Evolutionary conservation across 1,139 yeast species (phyloP).

Genomic region (Kluyveromyces sp.): DNA sequence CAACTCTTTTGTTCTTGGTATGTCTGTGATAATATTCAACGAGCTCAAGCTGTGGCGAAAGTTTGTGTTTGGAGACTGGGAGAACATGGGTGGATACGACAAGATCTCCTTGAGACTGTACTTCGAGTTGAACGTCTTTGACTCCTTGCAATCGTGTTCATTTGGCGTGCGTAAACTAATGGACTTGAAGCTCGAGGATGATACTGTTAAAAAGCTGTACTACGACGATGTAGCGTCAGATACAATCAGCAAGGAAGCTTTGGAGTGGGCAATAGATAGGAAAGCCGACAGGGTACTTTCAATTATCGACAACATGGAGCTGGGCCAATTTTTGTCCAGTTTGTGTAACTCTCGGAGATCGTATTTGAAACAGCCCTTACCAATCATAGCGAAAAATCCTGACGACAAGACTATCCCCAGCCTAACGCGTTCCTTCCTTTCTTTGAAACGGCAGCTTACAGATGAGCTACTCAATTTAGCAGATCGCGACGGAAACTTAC

Average conservation of each 20-base stretch:
- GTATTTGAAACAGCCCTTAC: slow-evolving; percentile 2
- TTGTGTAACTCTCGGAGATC: slow-evolving; percentile 21
- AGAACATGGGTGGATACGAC: slow-evolving; percentile 29
- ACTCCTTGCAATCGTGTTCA: slow-evolving; percentile 47
- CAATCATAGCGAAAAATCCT: slow-evolving; percentile 7
- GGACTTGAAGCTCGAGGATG: slow-evolving; percentile 25
- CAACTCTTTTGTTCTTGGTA: slow-evolving; percentile 48
- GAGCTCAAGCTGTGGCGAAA: slow-evolving; percentile 48
- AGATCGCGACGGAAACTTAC: slow-evolving; percentile 1
- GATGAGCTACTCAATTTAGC: slow-evolving; percentile 16
- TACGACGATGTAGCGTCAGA: slow-evolving; percentile 1
- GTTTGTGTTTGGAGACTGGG: slow-evolving; percentile 30
- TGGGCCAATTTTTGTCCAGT: slow-evolving; percentile 25
- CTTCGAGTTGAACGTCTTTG: slow-evolving; percentile 44
- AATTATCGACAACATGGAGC: slow-evolving; percentile 21
- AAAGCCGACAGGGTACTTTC: slow-evolving; percentile 17
- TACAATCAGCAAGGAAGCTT: slow-evolving; percentile 6
- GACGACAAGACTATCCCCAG: slow-evolving; percentile 2
- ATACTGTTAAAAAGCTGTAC: slow-evolving; percentile 17
- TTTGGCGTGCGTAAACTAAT: slow-evolving; percentile 49
- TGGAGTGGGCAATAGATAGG: slow-evolving; percentile 26
- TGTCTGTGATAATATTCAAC: slow-evolving; percentile 49
- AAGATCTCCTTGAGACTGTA: slow-evolving; percentile 45
- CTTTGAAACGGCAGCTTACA: slow-evolving; percentile 20
- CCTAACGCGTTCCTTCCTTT: slow-evolving; percentile 12